Evolutionary conservation across 2,329 filamentous ascomycete species (phyloP).

Genomic region (Penicillium sp.): DNA sequence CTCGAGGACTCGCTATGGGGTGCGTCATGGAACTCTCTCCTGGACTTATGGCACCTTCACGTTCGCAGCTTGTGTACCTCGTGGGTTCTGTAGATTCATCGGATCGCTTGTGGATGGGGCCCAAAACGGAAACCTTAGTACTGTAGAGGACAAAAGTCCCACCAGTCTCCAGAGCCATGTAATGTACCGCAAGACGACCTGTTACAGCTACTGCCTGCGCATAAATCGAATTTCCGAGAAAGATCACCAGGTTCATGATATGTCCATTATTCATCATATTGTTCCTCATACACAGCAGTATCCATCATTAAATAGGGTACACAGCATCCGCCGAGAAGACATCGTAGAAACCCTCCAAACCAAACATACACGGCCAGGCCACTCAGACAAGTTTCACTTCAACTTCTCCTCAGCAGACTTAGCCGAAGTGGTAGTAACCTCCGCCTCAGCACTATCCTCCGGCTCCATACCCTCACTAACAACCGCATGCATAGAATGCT

Average conservation of each 20-base stretch:
- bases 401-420: conserved; percentile 15
- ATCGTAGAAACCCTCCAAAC: background rate
- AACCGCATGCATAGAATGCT: conserved; percentile 48
- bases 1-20: no score
- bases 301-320: background rate
- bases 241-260: background rate
- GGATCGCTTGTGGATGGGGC: no score
- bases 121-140: background rate
- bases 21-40: no score
- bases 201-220: background rate
- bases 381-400: background rate
- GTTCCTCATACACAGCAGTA: background rate
- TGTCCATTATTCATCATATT: background rate
- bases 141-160: background rate
- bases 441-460: conserved; percentile 1
- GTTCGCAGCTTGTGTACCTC: background rate
- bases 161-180: background rate
- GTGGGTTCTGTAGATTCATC: background rate
- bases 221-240: background rate
- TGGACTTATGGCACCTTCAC: background rate
- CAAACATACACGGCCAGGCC: background rate
- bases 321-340: background rate
- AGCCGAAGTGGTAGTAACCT: conserved; percentile 2
- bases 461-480: conserved; percentile 29
- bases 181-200: background rate